phyloP scores from a whole-genome alignment of 148 eudicot genomes.

The Rhododendron henanense region DNA sequence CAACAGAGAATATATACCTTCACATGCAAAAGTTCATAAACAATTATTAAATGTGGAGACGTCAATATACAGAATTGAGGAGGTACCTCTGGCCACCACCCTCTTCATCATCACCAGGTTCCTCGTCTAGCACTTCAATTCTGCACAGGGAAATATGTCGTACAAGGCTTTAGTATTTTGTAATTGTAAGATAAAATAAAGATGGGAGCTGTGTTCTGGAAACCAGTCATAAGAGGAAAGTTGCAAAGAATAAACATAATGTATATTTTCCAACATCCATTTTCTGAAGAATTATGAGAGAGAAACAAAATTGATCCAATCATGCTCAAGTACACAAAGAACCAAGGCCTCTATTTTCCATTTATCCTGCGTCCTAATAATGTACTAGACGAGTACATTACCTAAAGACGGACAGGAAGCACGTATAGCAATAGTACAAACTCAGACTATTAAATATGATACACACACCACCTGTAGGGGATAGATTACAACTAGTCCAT shows the following conservation, averaged over 20 bases:
- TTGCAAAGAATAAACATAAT: neutral
- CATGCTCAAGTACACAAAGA: neutral
- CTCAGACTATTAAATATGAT: neutral
- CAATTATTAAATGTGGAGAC: neutral
- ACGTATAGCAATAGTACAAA: neutral
- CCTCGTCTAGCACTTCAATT: constrained; percentile 93
- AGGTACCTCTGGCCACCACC: constrained; percentile 78
- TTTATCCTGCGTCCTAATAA: neutral
- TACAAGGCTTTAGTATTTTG: neutral
- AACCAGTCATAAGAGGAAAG: constrained; percentile 4
- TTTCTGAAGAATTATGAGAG: neutral
- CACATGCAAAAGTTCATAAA: neutral
- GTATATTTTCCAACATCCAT: neutral
- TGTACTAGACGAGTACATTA: neutral
- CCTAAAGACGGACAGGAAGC: neutral
- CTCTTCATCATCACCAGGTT: constrained; percentile 96
- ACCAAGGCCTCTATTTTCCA: constrained; percentile 3
- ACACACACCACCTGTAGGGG: neutral
- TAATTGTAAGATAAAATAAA: neutral
- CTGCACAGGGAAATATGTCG: constrained; percentile 25
- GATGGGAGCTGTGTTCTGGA: neutral
- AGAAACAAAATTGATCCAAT: neutral
- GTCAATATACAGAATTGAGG: neutral
- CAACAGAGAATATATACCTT: neutral
- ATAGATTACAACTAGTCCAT: neutral